Percentiles rank a stretch among this genome's conserved stretches.
Evolutionary conservation across 352 stramenopile species (phyloP).

Genomic region (Globisporangium nunn): DNA sequence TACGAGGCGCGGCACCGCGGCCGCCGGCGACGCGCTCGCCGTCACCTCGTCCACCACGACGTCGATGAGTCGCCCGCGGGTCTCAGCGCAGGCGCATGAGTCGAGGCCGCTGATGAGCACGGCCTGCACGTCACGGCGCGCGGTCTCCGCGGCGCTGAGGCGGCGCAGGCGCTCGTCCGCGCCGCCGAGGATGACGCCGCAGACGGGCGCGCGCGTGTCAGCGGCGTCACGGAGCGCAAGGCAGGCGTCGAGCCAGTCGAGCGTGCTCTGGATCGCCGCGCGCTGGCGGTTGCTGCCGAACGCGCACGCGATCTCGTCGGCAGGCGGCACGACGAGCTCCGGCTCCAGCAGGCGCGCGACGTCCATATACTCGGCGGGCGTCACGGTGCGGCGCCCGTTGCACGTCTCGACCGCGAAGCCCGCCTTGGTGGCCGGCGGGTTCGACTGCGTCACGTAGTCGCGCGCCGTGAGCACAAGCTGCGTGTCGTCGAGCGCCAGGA

Average conservation of each 20-base stretch:
- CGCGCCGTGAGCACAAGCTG: slow-evolving; percentile 58
- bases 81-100: slow-evolving; percentile 21
- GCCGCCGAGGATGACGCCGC: slow-evolving; percentile 64
- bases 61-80: slow-evolving; percentile 41
- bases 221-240: slow-evolving; percentile 13
- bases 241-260: slow-evolving; percentile 70
- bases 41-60: slow-evolving; percentile 31
- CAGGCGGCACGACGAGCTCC: slow-evolving; percentile 55
- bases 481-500: slow-evolving; percentile 39
- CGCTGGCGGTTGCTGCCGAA: slow-evolving; percentile 66
- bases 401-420: slow-evolving; percentile 55
- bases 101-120: slow-evolving; percentile 61
- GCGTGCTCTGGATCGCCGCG: slow-evolving; percentile 45
- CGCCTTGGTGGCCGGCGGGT: slow-evolving; percentile 45
- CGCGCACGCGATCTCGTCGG: slow-evolving; percentile 50
- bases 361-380: slow-evolving; percentile 51
- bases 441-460: slow-evolving; percentile 57
- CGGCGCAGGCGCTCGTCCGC: slow-evolving; percentile 44
- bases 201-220: slow-evolving; percentile 23
- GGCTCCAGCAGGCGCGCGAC: slow-evolving; percentile 37
- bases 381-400: slow-evolving; percentile 38
- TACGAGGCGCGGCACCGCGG: slow-evolving; percentile 44
- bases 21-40: not conserved
- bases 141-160: slow-evolving; percentile 50
- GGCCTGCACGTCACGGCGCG: slow-evolving; percentile 57